These are phyloP conservation scores for Rhodotorula sp. DNA, from an alignment of 1,284 basidiomycete genomes.

Conservation along the genomic window DNA sequence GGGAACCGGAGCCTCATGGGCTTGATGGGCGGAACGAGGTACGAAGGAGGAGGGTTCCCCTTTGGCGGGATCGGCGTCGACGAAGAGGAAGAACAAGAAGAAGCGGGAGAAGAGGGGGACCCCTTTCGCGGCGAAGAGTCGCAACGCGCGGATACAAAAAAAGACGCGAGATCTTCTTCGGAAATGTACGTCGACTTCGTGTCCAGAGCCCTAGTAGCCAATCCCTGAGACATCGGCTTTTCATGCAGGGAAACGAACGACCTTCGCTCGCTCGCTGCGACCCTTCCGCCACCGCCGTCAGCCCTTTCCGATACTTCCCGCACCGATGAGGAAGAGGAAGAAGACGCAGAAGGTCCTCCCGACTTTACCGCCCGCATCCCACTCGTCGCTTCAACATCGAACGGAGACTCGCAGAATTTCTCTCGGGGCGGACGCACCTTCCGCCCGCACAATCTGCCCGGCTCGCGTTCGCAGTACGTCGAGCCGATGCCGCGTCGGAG, in stretches of 20 bases:
- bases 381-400: slow-evolving; percentile 1
- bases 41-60: slow-evolving; percentile 11
- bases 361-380: slow-evolving; percentile 38
- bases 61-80: slow-evolving; percentile 6
- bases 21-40: slow-evolving; percentile 33
- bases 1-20: slow-evolving; percentile 35
- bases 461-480: neutral
- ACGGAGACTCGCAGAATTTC: neutral
- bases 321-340: slow-evolving; percentile 27
- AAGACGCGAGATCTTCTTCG: neutral
- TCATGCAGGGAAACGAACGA: neutral
- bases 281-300: slow-evolving; percentile 27
- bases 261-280: slow-evolving; percentile 9
- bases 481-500: neutral
- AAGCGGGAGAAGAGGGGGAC: neutral
- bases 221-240: neutral
- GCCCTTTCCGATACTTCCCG: slow-evolving; percentile 8
- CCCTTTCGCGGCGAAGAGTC: neutral
- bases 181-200: neutral
- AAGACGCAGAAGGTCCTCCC: slow-evolving; percentile 36
- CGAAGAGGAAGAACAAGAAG: slow-evolving; percentile 13
- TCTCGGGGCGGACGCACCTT: neutral
- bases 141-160: neutral
- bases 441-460: neutral
- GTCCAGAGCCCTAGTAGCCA: neutral